Conservation (phyloP, 306 rosid species). For the Gastrolobium villosum region DNA sequence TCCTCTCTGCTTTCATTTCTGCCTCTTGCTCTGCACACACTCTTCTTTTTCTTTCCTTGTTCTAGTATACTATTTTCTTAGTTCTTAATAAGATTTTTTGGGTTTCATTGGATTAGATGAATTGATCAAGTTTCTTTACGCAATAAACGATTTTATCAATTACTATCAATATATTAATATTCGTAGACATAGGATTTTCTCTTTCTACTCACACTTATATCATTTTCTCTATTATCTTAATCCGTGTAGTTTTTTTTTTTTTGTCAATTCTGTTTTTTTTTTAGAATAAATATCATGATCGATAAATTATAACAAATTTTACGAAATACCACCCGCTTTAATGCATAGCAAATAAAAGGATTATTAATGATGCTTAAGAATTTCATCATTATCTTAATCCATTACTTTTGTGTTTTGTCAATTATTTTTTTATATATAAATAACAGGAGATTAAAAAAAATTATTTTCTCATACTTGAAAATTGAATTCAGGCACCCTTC, state of each 20-base stretch:
- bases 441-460: not conserved
- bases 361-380: too few species aligned
- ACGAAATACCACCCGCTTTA: too few species aligned
- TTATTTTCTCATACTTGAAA: too few species aligned
- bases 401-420: not conserved
- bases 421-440: not conserved
- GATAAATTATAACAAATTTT: too few species aligned
- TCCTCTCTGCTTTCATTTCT: constrained; percentile 25
- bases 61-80: not conserved
- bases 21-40: not conserved
- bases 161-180: too few species aligned
- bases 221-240: not conserved
- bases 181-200: too few species aligned
- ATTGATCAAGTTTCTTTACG: not conserved
- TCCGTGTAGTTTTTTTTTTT: too few species aligned
- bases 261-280: not conserved
- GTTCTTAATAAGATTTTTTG: not conserved
- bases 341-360: too few species aligned
- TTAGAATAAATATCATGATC: too few species aligned
- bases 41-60: not conserved
- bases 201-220: not conserved
- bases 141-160: too few species aligned
- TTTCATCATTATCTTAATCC: not conserved
- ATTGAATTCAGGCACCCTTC: too few species aligned
- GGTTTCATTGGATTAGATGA: not conserved